Conservation (phyloP, 495 filamentous ascomycete species). For the Neurospora sp. region DNA sequence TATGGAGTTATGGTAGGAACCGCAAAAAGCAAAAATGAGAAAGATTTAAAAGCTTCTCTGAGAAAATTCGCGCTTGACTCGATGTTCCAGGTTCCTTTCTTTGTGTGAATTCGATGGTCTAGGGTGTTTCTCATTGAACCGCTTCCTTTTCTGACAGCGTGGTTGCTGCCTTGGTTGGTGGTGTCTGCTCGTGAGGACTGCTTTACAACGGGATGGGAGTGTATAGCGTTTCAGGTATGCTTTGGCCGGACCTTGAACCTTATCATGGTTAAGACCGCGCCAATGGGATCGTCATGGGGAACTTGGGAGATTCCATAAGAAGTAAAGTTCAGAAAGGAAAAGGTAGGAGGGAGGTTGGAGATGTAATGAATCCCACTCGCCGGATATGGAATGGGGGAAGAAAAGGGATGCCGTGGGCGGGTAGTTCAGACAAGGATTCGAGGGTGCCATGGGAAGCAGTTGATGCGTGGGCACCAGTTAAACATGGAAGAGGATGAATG, state of each 20-base stretch:
- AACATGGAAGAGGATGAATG: no score
- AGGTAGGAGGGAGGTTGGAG: not conserved
- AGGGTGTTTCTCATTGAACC: not conserved
- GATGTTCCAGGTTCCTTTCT: not conserved
- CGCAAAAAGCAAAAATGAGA: not conserved
- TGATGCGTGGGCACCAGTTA: no score
- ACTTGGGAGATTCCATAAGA: not conserved
- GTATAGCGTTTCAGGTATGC: not conserved
- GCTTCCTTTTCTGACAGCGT: not conserved
- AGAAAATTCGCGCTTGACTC: not conserved
- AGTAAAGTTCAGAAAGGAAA: not conserved
- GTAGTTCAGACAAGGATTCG: no score
- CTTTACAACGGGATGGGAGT: not conserved
- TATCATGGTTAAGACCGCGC: not conserved
- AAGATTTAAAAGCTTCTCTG: not conserved
- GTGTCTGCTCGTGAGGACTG: not conserved
- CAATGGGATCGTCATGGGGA: not conserved
- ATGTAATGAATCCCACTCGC: not conserved
- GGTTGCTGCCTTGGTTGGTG: not conserved
- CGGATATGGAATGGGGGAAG: not conserved
- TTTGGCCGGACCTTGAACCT: not conserved
- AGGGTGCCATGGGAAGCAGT: no score
- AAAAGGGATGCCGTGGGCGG: no score
- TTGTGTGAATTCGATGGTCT: not conserved
- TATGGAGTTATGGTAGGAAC: not conserved